phyloP scores from a whole-genome alignment of 768 basidiomycete genomes.

The Leccinum boreale region DNA sequence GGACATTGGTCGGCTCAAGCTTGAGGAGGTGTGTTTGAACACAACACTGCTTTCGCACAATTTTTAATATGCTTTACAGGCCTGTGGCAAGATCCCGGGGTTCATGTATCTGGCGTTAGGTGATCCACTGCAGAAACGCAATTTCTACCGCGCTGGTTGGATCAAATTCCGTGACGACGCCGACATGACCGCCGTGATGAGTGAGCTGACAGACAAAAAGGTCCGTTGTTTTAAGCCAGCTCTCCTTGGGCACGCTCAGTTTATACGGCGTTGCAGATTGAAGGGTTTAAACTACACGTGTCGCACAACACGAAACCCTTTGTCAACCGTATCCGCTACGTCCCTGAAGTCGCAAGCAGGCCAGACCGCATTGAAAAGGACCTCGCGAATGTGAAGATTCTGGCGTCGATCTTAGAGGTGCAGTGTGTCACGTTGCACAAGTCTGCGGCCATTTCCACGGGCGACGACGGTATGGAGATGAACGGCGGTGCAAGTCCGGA shows the following conservation, averaged over 20 bases:
- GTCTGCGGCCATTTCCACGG: constrained; percentile 16
- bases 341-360: constrained; percentile 78
- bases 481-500: constrained; percentile 28
- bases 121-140: constrained; percentile 89
- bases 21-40: constrained; percentile 70
- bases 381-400: constrained; percentile 66
- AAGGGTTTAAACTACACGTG: constrained; percentile 92
- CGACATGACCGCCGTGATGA: constrained; percentile 72
- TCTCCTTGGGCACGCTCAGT: constrained; percentile 2
- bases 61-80: constrained; percentile 41
- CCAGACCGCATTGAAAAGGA: constrained; percentile 83
- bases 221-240: constrained; percentile 36
- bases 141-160: constrained; percentile 95
- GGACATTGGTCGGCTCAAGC: constrained; percentile 82
- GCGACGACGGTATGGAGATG: constrained; percentile 22
- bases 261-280: constrained; percentile 55
- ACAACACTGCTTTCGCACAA: background rate
- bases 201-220: constrained; percentile 80
- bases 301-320: constrained; percentile 77
- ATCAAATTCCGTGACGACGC: constrained; percentile 81
- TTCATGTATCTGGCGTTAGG: constrained; percentile 88
- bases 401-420: constrained; percentile 73
- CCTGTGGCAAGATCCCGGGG: constrained; percentile 72
- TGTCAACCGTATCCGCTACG: constrained; percentile 70
- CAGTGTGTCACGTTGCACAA: constrained; percentile 57